These are phyloP conservation scores for Arabidopsis thaliana DNA, from an alignment of 345 rosid genomes.

Conservation along the genomic window DNA sequence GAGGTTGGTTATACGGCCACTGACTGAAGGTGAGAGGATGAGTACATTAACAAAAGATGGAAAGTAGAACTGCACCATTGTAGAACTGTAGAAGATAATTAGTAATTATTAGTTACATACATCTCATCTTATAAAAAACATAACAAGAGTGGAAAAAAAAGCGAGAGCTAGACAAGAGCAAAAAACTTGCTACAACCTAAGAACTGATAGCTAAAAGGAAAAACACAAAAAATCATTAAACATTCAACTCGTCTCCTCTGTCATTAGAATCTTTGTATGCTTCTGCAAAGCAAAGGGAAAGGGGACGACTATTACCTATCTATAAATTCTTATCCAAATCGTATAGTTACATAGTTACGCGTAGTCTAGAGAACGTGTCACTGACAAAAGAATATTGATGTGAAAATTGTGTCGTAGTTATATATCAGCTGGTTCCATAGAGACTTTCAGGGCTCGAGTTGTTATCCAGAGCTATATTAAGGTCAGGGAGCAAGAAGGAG, in stretches of 20 bases:
- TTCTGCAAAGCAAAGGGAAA: constrained; percentile 26
- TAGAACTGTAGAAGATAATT: background rate
- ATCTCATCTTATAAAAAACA: constrained; percentile 17
- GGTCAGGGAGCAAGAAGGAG: constrained; percentile 65
- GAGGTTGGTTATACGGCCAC: background rate
- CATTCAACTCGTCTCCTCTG: constrained; percentile 18
- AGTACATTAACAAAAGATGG: background rate
- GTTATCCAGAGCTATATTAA: constrained; percentile 61
- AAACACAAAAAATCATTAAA: constrained; percentile 10
- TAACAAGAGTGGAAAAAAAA: background rate
- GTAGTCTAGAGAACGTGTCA: constrained; percentile 24
- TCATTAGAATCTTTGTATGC: background rate
- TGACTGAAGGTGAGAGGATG: background rate
- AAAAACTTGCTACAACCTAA: constrained; percentile 34
- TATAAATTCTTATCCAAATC: constrained; percentile 30
- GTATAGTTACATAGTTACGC: constrained; percentile 37
- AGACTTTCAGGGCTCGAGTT: constrained; percentile 36
- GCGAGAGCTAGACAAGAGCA: background rate
- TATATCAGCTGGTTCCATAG: constrained; percentile 43
- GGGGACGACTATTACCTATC: constrained; percentile 19
- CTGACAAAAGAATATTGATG: constrained; percentile 39
- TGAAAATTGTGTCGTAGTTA: constrained; percentile 15
- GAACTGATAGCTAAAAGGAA: background rate
- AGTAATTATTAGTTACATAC: background rate
- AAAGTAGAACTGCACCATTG: background rate